Base-by-base conservation (phyloP, 1,284 basidiomycete genomes). In the Ustilago curta region DNA sequence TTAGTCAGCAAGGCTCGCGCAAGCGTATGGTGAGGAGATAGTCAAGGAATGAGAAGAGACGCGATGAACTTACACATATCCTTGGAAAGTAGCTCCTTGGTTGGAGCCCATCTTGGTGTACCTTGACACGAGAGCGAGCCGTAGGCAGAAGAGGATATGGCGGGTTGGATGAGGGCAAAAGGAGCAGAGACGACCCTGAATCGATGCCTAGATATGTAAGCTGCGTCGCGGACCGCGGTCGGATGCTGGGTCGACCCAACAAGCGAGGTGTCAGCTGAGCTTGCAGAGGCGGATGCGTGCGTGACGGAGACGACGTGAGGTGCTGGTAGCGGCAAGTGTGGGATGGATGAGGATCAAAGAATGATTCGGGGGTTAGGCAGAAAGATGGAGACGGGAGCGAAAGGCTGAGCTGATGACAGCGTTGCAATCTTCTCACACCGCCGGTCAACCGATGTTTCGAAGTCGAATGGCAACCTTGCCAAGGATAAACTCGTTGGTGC, bases 381-480 rank as follows among this genome's bases (percentile, higher is more conserved):
- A 9, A 19, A 19, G 48, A 18, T 21, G 32, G 57, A 57, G 57
- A 45, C 39, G 40, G 51, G 35, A 51, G 47, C 19, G 29, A 59
- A 40, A 51, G 54, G 44, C 43, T 47, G 35, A 37, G 45, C 45
- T 7, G 49, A 32, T 23, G 8, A 37, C 21, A 39, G 42, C 32
- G 49, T 40, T 51, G 45, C 45, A 39, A 40, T 43, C 61, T 60
- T 61, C 58, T 54, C 62, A 70, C 68, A 65, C 39, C 58, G 54
- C 50, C 62, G 61, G 68, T 56, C 58, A 61, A 65, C 61, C 62
- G 58, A 58, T 70, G 61, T 50, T 29, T 60, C 68, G 68, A 70
- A 47, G 68, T 70, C 61, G 68, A 65, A 45, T 50, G 58, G 54
- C 25, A 70, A 70, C 61, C 58, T 65, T 70, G 54, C 57, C 21